phyloP scores from a whole-genome alignment of 352 stramenopile species.

The Phytophthora melonis region DNA sequence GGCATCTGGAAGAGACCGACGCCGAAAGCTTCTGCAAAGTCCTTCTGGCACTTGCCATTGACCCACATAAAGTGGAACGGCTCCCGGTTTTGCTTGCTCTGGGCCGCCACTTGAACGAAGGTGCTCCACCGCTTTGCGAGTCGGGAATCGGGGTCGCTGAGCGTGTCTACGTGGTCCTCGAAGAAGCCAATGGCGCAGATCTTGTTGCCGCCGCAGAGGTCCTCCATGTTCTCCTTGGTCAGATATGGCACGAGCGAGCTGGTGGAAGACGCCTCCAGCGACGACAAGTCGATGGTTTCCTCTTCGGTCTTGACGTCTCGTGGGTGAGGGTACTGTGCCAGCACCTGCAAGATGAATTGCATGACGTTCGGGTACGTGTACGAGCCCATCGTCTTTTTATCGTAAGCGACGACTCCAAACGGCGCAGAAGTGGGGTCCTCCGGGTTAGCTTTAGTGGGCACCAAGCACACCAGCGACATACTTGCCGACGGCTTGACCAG shows the following conservation, averaged over 20 bases:
- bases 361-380: conserved; percentile 76
- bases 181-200: conserved; percentile 87
- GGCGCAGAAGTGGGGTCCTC: conserved; percentile 40
- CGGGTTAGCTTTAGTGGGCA: conserved; percentile 44
- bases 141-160: conserved; percentile 49
- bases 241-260: conserved; percentile 59
- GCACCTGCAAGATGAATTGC: conserved; percentile 70
- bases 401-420: conserved; percentile 72
- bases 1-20: conserved; percentile 82
- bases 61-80: conserved; percentile 83
- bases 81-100: conserved; percentile 60
- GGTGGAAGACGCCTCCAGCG: conserved; percentile 34
- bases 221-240: conserved; percentile 57
- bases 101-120: conserved; percentile 52
- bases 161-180: conserved; percentile 62
- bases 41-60: conserved; percentile 79
- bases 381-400: conserved; percentile 74
- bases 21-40: conserved; percentile 74
- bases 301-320: conserved; percentile 32
- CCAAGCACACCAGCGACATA: conserved; percentile 58
- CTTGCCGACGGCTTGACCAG: conserved; percentile 43
- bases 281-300: conserved; percentile 37
- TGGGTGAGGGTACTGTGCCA: conserved; percentile 73
- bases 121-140: conserved; percentile 54
- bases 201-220: conserved; percentile 63